Evolutionary conservation across 2,329 filamentous ascomycete species (phyloP), one percentile per base, ranked within the genome.

Genomic region (Alternaria arbusti): DNA sequence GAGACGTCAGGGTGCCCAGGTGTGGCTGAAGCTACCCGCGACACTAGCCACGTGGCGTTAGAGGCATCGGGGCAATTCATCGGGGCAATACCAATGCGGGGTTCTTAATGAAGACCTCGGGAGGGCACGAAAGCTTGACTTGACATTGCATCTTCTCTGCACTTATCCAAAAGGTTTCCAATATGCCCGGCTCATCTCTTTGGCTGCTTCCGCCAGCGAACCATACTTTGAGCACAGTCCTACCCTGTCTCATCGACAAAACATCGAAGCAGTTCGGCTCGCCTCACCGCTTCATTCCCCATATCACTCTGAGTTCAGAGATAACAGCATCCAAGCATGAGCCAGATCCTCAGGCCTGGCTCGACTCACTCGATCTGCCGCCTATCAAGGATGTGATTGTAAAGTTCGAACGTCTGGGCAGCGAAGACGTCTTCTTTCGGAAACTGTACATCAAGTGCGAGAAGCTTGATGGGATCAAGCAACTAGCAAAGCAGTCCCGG

Each of bases 221-320:
- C 11, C 75, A 80, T 45, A 68, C 75, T 13, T 72, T 82, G 28
- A 69, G 74, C 54, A 20, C 68, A 26, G 36, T 70, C 25, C 67
- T 82, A n/a, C 61, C 75, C 6, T 57, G 66, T 25, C 73, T 82
- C 54, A 82, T 83, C 67, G 57, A 70, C 32, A 45, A 73, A 54
- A 73, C 72, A 68, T 69, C 81, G 59, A 36, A 65, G 47, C 73
- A 74, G 54, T 82, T 81, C 68, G 55, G 67, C 51, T 81, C 79
- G n/a, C 68, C 74, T 9, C 66, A 78, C 47, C 64, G 74, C 12
- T 83, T 83, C 70, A 64, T 80, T 54, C 81, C 81, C 4, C 82
- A 83, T 62, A 62, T 83, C 45, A 83, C 82, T 6, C 65, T 83
- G 15, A 83, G 80, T 1, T 79, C 80, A 13, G 74, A 79, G 23